Evolutionary conservation across 129 eudicot genomes (phyloP), one percentile per base, ranked within the genome.

Genomic region (Dittrichia graveolens): DNA sequence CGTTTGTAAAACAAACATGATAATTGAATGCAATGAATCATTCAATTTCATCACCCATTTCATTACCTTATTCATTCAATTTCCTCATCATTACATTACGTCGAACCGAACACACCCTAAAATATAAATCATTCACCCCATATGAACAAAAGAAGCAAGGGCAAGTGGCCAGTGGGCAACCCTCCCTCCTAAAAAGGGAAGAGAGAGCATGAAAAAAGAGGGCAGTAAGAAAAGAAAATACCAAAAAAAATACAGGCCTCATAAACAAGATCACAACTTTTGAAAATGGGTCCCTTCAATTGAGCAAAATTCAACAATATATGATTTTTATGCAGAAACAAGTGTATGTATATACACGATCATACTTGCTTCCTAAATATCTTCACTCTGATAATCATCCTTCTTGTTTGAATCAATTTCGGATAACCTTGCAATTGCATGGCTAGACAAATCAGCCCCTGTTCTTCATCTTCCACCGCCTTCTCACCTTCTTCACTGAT

Each of bases 401-500:
- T 59, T 77, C 56, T 69, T 78, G 37, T 78, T 70, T 78, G 60
- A 24, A 78, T 78, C 82, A 53, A 77, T 68, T 3, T 41, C 12
- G 10, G 42, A 4, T 77, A 67, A 52, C 53, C 56, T 48, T 75
- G 81, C 81, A 90, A 87, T 48, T 75, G 81, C 81, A 90, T 90
- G 96, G 94, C 85, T 81, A 79, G 60, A 50, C 86, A 81, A 53
- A 35, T 83, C 49, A 78, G 74, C 63, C 74, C 67, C 16, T 78
- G 79, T 72, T 80, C 80, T 71, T 83, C 88, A 14, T 68, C 85
- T 41, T 65, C 91, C 77, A 65, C 83, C 52, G 54, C 83, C 64
- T 53, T 71, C 65, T 64, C 88, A 73, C 64, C 81, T 52, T 69
- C 80, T 72, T 63, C 83, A 40, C 63, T 78, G 4, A 81, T 72